Percentiles rank a stretch among this genome's conserved stretches.
These are phyloP conservation scores for Venturia pyrina DNA, from an alignment of 2,329 filamentous ascomycete species.

Conservation along the genomic window DNA sequence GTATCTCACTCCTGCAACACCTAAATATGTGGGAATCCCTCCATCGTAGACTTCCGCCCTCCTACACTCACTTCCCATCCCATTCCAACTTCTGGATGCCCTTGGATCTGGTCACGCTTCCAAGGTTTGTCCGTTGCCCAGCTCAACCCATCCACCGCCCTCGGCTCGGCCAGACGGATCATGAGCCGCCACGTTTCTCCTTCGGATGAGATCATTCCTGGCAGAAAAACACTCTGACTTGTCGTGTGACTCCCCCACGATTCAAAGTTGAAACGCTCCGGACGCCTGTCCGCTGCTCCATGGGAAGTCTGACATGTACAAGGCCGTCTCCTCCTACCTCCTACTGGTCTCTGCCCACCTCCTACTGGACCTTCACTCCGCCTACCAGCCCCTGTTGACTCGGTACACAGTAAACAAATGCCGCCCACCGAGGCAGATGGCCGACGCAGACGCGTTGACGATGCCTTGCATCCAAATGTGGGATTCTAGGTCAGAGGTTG, in stretches of 20 bases:
- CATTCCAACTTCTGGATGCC: not conserved
- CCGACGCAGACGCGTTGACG: not conserved
- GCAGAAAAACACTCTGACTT: not conserved
- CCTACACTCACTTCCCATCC: not conserved
- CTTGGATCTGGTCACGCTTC: too few species aligned
- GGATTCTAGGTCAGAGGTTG: not conserved
- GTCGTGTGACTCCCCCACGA: not conserved
- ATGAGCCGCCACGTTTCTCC: not conserved
- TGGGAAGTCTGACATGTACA: too few species aligned
- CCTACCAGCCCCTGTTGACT: not conserved
- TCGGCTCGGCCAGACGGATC: not conserved
- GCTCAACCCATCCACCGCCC: not conserved
- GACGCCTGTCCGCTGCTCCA: not conserved
- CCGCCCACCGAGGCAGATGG: not conserved
- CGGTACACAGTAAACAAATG: not conserved
- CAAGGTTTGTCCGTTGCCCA: too few species aligned
- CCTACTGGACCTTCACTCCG: not conserved
- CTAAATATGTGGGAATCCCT: not conserved
- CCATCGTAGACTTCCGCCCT: not conserved
- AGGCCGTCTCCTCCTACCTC: not conserved
- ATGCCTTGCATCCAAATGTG: not conserved
- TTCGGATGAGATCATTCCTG: not conserved
- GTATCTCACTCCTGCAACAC: not conserved
- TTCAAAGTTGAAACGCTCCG: not conserved
- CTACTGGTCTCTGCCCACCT: not conserved